Evolutionary conservation across 2,329 filamentous ascomycete species (phyloP).

Genomic region (Pyrenochaeta sp.): DNA sequence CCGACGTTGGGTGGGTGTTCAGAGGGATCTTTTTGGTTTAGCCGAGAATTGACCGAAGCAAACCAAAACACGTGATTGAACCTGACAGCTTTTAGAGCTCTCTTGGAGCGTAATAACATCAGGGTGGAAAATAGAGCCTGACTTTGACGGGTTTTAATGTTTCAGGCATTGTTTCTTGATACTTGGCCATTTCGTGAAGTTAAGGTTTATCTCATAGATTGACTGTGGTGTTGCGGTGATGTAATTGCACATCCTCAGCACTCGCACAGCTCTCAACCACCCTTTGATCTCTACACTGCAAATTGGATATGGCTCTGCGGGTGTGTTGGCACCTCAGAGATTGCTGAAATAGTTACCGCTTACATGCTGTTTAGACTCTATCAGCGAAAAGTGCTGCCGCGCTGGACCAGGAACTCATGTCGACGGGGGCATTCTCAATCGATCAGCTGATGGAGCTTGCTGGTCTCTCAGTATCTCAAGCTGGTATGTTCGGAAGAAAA

Average conservation of each 20-base stretch:
- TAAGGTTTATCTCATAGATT: background rate
- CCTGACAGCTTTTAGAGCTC: too few species aligned
- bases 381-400: constrained; percentile 86
- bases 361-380: constrained; percentile 70
- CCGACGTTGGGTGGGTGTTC: constrained; percentile 8
- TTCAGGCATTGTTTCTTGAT: too few species aligned
- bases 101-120: too few species aligned
- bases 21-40: constrained; percentile 19
- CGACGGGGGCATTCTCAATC: constrained; percentile 83
- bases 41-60: constrained; percentile 18
- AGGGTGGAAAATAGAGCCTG: too few species aligned
- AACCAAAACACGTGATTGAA: constrained; percentile 13
- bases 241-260: constrained; percentile 32
- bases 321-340: background rate
- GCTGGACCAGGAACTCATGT: constrained; percentile 94
- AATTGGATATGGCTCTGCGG: constrained; percentile 23
- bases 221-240: constrained; percentile 30
- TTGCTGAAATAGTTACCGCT: background rate
- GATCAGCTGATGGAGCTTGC: constrained; percentile 98
- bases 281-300: background rate
- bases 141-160: too few species aligned
- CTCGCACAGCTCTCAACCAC: background rate
- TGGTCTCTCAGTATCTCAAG: constrained; percentile 90
- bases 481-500: constrained; percentile 67
- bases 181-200: too few species aligned